A percentile compares a stretch with the other conserved stretches of the same genome.
Conservation (phyloP, 441 rosid species). For the Erysimum cheiri region DNA sequence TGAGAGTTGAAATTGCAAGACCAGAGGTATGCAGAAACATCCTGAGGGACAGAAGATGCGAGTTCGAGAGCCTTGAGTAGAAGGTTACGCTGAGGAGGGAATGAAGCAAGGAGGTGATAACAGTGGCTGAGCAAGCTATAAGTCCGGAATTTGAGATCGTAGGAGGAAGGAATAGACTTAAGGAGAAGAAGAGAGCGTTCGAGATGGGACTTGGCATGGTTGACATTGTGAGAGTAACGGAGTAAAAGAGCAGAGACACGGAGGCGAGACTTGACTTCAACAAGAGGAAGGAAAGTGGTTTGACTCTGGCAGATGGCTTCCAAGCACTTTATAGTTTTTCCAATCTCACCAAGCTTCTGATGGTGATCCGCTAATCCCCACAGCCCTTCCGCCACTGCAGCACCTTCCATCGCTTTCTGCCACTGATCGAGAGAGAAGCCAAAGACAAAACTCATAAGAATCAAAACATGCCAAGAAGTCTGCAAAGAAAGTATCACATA, state of each 20-base stretch:
- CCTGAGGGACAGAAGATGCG: constrained; percentile 54
- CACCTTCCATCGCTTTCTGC: constrained; percentile 64
- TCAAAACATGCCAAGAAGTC: constrained; percentile 1
- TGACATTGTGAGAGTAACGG: constrained; percentile 80
- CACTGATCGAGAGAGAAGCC: constrained; percentile 16
- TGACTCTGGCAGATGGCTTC: constrained; percentile 88
- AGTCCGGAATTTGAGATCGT: constrained; percentile 80
- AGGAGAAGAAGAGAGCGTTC: constrained; percentile 84
- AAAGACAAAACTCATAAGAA: not conserved
- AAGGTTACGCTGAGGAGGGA: constrained; percentile 79
- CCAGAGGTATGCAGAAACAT: constrained; percentile 73
- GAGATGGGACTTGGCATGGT: constrained; percentile 86
- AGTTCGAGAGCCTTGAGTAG: constrained; percentile 83
- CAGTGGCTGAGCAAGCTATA: constrained; percentile 89
- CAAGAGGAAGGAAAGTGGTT: constrained; percentile 73
- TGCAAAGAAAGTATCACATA: not conserved
- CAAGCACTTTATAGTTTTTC: constrained; percentile 81
- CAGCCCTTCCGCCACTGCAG: constrained; percentile 85
- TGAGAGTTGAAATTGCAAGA: constrained; percentile 94
- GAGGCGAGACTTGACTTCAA: constrained; percentile 87
- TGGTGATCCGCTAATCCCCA: constrained; percentile 91
- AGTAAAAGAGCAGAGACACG: constrained; percentile 83
- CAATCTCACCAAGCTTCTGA: constrained; percentile 76
- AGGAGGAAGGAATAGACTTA: constrained; percentile 85
- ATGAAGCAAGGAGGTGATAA: constrained; percentile 83